These are phyloP conservation scores for Claviceps pazoutovae DNA, from an alignment of 2,329 filamentous ascomycete genomes.

Conservation along the genomic window DNA sequence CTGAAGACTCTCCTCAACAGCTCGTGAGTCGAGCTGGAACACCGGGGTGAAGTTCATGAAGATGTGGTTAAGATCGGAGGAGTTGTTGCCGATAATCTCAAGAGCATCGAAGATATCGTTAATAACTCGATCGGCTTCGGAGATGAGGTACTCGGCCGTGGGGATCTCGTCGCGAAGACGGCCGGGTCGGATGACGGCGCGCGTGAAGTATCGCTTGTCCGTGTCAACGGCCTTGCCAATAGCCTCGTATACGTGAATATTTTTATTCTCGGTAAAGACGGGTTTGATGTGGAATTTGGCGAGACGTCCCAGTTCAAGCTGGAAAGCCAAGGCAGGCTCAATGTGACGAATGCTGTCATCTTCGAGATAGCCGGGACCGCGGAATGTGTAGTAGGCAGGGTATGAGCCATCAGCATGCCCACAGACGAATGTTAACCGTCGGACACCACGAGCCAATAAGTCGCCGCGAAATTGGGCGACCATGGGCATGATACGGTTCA, in stretches of 20 bases:
- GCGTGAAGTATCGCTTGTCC: slow-evolving; percentile 97
- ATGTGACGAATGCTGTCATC: slow-evolving; percentile 94
- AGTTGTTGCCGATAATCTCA: slow-evolving; percentile 98
- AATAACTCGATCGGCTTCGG: slow-evolving; percentile 89
- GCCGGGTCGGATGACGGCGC: slow-evolving; percentile 86
- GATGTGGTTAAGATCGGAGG: slow-evolving; percentile 98
- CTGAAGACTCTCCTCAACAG: slow-evolving; percentile 85
- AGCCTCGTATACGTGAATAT: slow-evolving; percentile 97
- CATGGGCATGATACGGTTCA: slow-evolving; percentile 60
- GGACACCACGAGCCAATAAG: slow-evolving; percentile 64
- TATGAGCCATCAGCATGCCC: slow-evolving; percentile 89
- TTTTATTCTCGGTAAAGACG: slow-evolving; percentile 97
- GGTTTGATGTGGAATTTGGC: slow-evolving; percentile 97
- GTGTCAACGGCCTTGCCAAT: slow-evolving; percentile 88
- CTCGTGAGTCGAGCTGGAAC: slow-evolving; percentile 77
- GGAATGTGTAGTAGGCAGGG: slow-evolving; percentile 96
- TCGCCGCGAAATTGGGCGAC: slow-evolving; percentile 75
- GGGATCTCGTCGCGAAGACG: slow-evolving; percentile 94
- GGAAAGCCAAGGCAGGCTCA: slow-evolving; percentile 93
- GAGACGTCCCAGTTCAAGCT: slow-evolving; percentile 86
- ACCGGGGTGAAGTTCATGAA: slow-evolving; percentile 99
- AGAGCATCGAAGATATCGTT: slow-evolving; percentile 95
- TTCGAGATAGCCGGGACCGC: slow-evolving; percentile 76
- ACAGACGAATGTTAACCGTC: slow-evolving; percentile 90
- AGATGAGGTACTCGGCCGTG: slow-evolving; percentile 96